These are phyloP conservation scores for Tetrapisispora iriomotensis DNA, from an alignment of 805 yeast genomes.

Conservation along the genomic window DNA sequence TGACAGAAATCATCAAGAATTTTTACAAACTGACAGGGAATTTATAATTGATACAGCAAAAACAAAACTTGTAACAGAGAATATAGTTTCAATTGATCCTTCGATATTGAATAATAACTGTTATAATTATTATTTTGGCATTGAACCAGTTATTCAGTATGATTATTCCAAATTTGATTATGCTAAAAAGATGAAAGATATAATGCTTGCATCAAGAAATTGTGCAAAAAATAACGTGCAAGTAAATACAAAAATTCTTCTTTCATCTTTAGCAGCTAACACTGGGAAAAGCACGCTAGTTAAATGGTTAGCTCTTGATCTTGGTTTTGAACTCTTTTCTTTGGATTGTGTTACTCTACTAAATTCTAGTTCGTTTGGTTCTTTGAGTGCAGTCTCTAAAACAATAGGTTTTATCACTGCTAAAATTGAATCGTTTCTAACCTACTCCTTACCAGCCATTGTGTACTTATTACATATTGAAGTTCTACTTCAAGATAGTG, in stretches of 20 bases:
- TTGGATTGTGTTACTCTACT: constrained; percentile 51
- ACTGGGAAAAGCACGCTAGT: constrained; percentile 71
- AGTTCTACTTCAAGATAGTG: constrained; percentile 54
- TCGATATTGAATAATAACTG: constrained; percentile 19
- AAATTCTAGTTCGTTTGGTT: constrained; percentile 33
- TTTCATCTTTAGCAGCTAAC: constrained; percentile 62
- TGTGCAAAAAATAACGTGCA: constrained; percentile 18
- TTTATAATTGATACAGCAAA: constrained; percentile 47
- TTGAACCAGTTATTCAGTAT: constrained; percentile 36
- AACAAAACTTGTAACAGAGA: constrained; percentile 58
- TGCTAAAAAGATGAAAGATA: constrained; percentile 43
- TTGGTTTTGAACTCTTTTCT: constrained; percentile 59
- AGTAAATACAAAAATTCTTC: constrained; percentile 46
- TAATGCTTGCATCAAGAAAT: constrained; percentile 43
- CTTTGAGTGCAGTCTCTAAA: constrained; percentile 55
- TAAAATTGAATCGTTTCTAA: constrained; percentile 53
- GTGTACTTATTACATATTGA: constrained; percentile 67
- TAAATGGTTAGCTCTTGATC: constrained; percentile 39
- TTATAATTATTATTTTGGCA: constrained; percentile 40
- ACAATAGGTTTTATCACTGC: constrained; percentile 73
- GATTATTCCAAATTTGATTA: constrained; percentile 31
- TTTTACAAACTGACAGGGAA: neutral
- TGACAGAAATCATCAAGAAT: constrained; percentile 6
- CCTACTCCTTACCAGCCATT: constrained; percentile 38
- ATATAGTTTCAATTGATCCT: constrained; percentile 42